Conservation (phyloP, 768 basidiomycete genomes). For the Tricholoma hemisulphureum region DNA sequence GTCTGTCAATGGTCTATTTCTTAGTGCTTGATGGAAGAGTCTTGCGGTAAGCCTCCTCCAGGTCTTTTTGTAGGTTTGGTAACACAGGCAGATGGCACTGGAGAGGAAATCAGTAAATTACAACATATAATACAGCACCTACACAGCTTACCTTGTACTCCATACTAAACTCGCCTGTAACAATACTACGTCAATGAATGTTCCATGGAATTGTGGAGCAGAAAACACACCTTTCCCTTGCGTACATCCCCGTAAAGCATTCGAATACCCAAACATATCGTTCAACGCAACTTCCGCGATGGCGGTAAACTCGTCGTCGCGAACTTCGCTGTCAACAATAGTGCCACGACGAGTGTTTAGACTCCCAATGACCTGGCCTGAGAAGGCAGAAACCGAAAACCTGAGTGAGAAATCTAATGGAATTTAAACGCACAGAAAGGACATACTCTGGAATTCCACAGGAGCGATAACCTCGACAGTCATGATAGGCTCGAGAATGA, state of each 20-base stretch:
- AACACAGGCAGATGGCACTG: conserved; percentile 82
- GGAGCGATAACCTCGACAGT: conserved; percentile 96
- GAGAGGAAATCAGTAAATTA: conserved; percentile 6
- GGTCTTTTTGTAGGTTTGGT: conserved; percentile 82
- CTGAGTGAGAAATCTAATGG: background rate
- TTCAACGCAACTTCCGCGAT: conserved; percentile 91
- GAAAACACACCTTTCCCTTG: conserved; percentile 80
- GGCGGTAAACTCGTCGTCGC: conserved; percentile 95
- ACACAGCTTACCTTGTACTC: conserved; percentile 63
- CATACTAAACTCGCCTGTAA: conserved; percentile 71
- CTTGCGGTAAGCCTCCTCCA: conserved; percentile 51
- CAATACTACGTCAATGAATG: background rate
- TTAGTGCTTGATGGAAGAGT: conserved; percentile 34
- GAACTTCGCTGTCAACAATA: conserved; percentile 92
- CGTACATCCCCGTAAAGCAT: conserved; percentile 86
- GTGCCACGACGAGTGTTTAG: conserved; percentile 90
- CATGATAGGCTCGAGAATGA: conserved; percentile 98
- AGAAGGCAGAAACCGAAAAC: background rate
- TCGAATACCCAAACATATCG: conserved; percentile 99
- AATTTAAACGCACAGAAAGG: background rate
- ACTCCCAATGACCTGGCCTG: conserved; percentile 88
- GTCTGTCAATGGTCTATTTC: conserved; percentile 49
- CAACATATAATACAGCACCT: background rate
- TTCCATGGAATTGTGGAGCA: background rate
- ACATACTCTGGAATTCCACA: conserved; percentile 86